phyloP scores from a whole-genome alignment of 768 basidiomycete species.

The Thelephora ganbajun region DNA sequence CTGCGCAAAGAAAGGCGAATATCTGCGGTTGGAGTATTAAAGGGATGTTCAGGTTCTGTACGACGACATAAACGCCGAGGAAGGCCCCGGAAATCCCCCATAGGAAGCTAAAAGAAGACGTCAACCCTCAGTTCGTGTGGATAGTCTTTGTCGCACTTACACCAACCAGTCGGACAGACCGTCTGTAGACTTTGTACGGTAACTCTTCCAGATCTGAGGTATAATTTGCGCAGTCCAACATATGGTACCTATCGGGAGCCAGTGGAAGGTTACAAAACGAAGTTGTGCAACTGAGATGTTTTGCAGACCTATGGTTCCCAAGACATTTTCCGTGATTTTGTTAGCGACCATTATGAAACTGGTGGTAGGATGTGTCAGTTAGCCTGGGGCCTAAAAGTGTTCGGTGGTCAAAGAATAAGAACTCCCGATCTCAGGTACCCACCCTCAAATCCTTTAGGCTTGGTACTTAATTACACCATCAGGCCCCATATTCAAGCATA shows the following conservation, averaged over 20 bases:
- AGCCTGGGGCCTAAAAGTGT: too few species aligned
- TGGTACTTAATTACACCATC: too few species aligned
- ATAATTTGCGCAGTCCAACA: conserved; percentile 56
- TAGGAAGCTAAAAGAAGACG: conserved; percentile 27
- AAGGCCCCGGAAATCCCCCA: conserved; percentile 50
- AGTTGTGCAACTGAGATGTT: background rate
- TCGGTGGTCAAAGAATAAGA: too few species aligned
- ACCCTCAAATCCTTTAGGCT: too few species aligned
- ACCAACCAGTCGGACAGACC: conserved; percentile 32
- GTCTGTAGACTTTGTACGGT: conserved; percentile 47
- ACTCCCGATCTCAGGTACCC: too few species aligned
- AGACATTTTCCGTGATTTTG: conserved; percentile 44
- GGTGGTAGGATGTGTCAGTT: too few species aligned
- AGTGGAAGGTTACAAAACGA: background rate
- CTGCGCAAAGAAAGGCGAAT: conserved; percentile 42
- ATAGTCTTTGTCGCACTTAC: conserved; percentile 6
- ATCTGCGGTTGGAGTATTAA: conserved; percentile 56
- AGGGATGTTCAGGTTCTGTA: conserved; percentile 56
- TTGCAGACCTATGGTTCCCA: conserved; percentile 51
- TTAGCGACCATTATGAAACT: conserved; percentile 28
- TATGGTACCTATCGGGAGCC: conserved; percentile 35
- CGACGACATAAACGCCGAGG: conserved; percentile 54
- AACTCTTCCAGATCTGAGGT: conserved; percentile 66
- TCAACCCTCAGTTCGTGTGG: background rate
- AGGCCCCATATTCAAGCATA: too few species aligned